Conservation (phyloP, 768 basidiomycete species). For the Pulveroboletus sp. region DNA sequence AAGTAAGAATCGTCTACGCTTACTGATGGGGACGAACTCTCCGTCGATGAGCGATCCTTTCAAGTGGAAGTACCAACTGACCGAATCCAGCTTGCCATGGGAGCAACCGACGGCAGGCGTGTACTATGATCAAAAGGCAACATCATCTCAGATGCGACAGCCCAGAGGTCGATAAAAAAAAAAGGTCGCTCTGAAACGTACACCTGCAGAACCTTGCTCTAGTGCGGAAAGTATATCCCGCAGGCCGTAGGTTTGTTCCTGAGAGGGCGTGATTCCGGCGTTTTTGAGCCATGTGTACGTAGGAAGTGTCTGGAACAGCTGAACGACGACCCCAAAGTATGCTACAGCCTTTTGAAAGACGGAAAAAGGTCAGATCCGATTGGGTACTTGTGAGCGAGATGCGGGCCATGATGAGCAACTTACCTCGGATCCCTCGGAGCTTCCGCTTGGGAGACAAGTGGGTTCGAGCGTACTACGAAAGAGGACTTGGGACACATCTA, state of each 20-base stretch:
- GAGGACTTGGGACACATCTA: background rate
- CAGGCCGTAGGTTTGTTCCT: slow-evolving; percentile 51
- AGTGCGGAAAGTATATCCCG: slow-evolving; percentile 50
- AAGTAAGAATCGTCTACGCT: slow-evolving; percentile 5
- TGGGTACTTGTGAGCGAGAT: background rate
- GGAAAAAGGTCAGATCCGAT: no score
- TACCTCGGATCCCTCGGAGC: slow-evolving; percentile 57
- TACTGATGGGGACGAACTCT: slow-evolving; percentile 55
- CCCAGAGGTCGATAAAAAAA: background rate
- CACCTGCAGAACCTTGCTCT: slow-evolving; percentile 47
- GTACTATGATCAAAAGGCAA: slow-evolving; percentile 27
- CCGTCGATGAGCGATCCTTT: slow-evolving; percentile 64
- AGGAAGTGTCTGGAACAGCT: slow-evolving; percentile 60
- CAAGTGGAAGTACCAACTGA: slow-evolving; percentile 62
- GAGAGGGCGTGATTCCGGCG: slow-evolving; percentile 71
- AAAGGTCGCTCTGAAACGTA: background rate
- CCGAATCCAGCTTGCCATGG: slow-evolving; percentile 34
- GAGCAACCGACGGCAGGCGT: slow-evolving; percentile 49
- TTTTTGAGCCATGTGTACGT: slow-evolving; percentile 68
- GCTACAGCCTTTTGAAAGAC: slow-evolving; percentile 48
- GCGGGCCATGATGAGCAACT: background rate
- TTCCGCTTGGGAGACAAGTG: slow-evolving; percentile 54
- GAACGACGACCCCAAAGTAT: slow-evolving; percentile 56
- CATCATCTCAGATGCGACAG: background rate
- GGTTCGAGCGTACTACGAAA: slow-evolving; percentile 49